phyloP scores from a whole-genome alignment of 2,329 filamentous ascomycete species.

The Chaetomiaceae sp. region DNA sequence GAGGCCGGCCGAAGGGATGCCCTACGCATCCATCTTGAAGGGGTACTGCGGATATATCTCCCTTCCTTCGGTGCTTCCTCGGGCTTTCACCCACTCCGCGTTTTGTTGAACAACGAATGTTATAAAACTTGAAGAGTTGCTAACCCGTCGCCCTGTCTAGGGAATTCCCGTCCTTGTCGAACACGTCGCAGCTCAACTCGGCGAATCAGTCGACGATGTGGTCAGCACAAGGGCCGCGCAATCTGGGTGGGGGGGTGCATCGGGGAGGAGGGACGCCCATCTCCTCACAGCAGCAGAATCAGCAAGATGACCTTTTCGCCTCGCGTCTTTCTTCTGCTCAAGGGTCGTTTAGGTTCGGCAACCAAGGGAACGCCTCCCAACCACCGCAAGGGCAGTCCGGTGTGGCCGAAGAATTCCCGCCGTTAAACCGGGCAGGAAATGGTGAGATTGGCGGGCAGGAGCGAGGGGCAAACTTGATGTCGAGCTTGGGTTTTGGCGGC shows the following conservation, averaged over 20 bases:
- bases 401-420: slow-evolving; percentile 57
- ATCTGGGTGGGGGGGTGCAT: slow-evolving; percentile 44
- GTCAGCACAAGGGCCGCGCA: slow-evolving; percentile 47
- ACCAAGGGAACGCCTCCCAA: slow-evolving; percentile 39
- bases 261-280: slow-evolving; percentile 49
- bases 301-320: slow-evolving; percentile 45
- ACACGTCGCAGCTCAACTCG: slow-evolving; percentile 51
- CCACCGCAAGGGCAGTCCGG: slow-evolving; percentile 44
- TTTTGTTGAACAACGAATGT: no score
- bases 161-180: slow-evolving; percentile 62
- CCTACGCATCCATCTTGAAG: slow-evolving; percentile 21
- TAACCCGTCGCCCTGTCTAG: slow-evolving; percentile 35
- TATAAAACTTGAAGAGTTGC: no score
- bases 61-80: not conserved
- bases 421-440: slow-evolving; percentile 52
- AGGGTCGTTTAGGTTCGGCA: slow-evolving; percentile 51
- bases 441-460: slow-evolving; percentile 53
- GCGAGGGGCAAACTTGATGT: slow-evolving; percentile 47
- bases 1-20: slow-evolving; percentile 11
- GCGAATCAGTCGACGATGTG: slow-evolving; percentile 50
- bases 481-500: slow-evolving; percentile 50
- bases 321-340: slow-evolving; percentile 38
- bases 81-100: not conserved
- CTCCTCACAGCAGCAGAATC: slow-evolving; percentile 47
- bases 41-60: slow-evolving; percentile 18